Evolutionary conservation across 371 early-diverging fungal genomes (phyloP), one percentile per base, ranked within the genome.

Genomic region (Enterospora canceri): DNA sequence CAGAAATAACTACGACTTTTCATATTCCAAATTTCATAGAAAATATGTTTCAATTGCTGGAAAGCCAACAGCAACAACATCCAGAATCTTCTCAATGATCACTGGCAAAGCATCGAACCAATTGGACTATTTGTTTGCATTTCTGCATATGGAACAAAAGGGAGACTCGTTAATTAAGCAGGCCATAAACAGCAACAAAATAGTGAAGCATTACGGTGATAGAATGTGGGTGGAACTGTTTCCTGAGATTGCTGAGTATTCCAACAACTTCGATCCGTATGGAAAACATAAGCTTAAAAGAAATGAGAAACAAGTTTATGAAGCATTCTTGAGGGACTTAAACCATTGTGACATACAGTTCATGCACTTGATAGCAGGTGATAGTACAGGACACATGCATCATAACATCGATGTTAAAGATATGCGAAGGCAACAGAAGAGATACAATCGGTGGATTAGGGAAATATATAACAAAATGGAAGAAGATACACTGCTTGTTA

Each of bases 401-500:
- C 47, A 70, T 47, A 59, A 58, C 23, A 60, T 72, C 16, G 30
- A 85, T 24, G 88, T 91, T 69, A 83, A 84, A 1, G 85, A 86
- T 23, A 92, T 94, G 87, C 84, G 83, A 12, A 75, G 72, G 24
- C 91, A 92, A 74, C 80, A 92, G 32, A 69, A 65, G 0, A 86
- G 92, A 74, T 87, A 91, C 85, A 86, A 94, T 79, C 68, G 72
- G 3, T 83, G 90, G 24, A 77, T 94, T 18, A 79, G 83, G 34
- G 76, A 83, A 0, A 74, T 91, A 1, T 79, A 89, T 28, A 70
- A 80, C 0, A 76, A 79, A 19, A 79, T 94, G n/a, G 87, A 87
- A 64, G 79, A 89, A 3, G 87, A 91, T 18, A 90, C 95, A 0
- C 71, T 91, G 4, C 80, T 94, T 12, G 82, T 91, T 15, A 86